These are phyloP conservation scores for Grosmannia huntii DNA, from an alignment of 2,329 filamentous ascomycete species.

Conservation along the genomic window DNA sequence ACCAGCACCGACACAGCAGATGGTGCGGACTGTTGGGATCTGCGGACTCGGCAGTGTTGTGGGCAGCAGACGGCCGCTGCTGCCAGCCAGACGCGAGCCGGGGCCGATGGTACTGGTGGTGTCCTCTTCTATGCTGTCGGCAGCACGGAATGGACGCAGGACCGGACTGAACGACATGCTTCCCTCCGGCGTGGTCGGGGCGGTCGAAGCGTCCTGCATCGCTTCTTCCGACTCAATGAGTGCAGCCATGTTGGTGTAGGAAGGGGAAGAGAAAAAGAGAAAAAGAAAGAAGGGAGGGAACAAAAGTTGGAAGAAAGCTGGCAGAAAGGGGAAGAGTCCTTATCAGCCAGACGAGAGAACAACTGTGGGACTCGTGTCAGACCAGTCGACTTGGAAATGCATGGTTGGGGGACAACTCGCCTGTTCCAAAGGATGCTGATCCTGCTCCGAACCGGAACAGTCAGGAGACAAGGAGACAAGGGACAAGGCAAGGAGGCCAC, in stretches of 20 bases:
- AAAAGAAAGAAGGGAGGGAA: not conserved
- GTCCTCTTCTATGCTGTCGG: constrained; percentile 7
- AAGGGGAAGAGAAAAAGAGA: not conserved
- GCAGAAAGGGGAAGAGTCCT: too few species aligned
- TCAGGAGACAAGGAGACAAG: not conserved
- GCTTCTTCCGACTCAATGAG: constrained; percentile 17
- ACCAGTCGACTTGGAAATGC: too few species aligned
- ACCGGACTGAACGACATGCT: constrained; percentile 29
- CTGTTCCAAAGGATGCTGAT: not conserved
- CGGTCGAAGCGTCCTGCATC: constrained; percentile 23
- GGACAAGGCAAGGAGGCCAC: too few species aligned
- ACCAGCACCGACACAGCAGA: constrained; percentile 64
- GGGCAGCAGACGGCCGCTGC: not conserved
- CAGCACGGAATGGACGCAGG: constrained; percentile 18
- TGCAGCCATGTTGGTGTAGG: not conserved
- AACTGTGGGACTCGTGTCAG: too few species aligned
- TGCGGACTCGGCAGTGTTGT: constrained; percentile 8
- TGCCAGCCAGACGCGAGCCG: not conserved
- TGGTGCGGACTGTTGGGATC: constrained; percentile 33
- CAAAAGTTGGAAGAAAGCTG: too few species aligned
- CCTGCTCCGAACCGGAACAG: too few species aligned
- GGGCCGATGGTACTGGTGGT: not conserved
- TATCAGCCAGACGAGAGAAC: too few species aligned
- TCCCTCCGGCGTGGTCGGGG: constrained; percentile 31
- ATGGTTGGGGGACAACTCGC: not conserved